Conservation (phyloP, 805 yeast species). For the Suhomyces sp. region DNA sequence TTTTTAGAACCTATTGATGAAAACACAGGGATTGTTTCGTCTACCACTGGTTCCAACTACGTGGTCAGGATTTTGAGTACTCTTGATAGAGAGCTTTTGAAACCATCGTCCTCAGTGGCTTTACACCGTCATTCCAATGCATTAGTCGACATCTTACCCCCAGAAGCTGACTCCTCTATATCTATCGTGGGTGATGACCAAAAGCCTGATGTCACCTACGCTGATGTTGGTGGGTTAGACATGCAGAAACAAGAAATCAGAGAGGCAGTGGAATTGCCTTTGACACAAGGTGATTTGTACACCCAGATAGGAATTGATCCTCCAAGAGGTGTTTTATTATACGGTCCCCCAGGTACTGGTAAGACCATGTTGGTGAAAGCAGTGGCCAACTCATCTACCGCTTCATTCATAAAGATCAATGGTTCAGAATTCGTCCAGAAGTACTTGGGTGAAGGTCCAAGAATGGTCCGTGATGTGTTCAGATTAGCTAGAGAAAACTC, state of each 20-base stretch:
- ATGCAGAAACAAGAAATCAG: conserved; percentile 99
- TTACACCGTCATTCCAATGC: conserved; percentile 98
- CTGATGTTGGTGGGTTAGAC: conserved; percentile 98
- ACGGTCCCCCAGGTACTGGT: conserved; percentile 99
- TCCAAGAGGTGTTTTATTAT: conserved; percentile 93
- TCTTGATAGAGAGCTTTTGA: conserved; percentile 88
- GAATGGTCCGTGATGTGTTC: conserved; percentile 99
- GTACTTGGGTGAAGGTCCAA: conserved; percentile 98
- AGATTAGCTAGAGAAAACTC: conserved; percentile 96
- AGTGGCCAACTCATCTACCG: conserved; percentile 94
- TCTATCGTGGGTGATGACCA: conserved; percentile 94
- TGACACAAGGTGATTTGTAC: conserved; percentile 93
- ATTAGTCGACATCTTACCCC: conserved; percentile 93
- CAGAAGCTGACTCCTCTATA: conserved; percentile 96
- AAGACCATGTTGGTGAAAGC: conserved; percentile 99
- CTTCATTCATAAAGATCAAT: conserved; percentile 92
- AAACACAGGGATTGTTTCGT: conserved; percentile 92
- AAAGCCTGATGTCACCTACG: conserved; percentile 88
- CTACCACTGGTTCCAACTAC: conserved; percentile 96
- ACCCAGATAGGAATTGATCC: conserved; percentile 98
- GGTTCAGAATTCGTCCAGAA: conserved; percentile 99
- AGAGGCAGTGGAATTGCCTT: conserved; percentile 96
- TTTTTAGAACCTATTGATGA: conserved; percentile 97
- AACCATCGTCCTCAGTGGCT: conserved; percentile 94
- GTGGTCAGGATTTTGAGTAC: conserved; percentile 95